Evolutionary conservation across 768 basidiomycete genomes (phyloP).

Genomic region (Mycena olivaceomarginata): DNA sequence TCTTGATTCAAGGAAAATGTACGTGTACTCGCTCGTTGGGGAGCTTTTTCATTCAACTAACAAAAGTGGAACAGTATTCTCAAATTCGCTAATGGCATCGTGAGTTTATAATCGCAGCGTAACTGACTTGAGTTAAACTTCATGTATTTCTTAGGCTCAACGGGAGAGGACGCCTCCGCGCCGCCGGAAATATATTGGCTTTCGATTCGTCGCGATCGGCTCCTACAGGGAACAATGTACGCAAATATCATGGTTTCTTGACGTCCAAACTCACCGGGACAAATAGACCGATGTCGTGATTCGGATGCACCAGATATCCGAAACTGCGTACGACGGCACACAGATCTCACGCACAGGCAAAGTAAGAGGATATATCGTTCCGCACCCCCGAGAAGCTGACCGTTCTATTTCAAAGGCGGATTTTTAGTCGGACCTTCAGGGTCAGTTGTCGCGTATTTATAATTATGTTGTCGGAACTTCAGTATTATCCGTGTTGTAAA

Average conservation of each 20-base stretch:
- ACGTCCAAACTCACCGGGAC: background rate
- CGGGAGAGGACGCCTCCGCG: background rate
- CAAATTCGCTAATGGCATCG: conserved; percentile 2
- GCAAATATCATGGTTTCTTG: background rate
- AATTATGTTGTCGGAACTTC: too few species aligned
- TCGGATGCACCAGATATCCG: conserved; percentile 6
- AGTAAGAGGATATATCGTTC: too few species aligned
- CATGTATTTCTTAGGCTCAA: background rate
- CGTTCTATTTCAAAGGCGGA: too few species aligned
- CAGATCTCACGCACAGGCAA: too few species aligned
- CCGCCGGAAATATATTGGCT: background rate
- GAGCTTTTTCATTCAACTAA: background rate
- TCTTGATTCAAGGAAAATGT: conserved; percentile 7
- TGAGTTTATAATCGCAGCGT: background rate
- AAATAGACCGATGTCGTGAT: background rate
- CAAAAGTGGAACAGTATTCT: conserved; percentile 5
- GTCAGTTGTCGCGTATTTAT: too few species aligned
- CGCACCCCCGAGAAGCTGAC: too few species aligned
- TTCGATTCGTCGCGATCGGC: background rate
- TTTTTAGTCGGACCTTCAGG: too few species aligned
- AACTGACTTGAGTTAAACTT: background rate
- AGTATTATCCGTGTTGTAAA: too few species aligned
- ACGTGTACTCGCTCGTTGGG: background rate
- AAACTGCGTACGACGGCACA: background rate
- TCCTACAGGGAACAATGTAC: background rate